Conservation (phyloP, 2,329 filamentous ascomycete species). For the Pseudodiploospora longispora region DNA sequence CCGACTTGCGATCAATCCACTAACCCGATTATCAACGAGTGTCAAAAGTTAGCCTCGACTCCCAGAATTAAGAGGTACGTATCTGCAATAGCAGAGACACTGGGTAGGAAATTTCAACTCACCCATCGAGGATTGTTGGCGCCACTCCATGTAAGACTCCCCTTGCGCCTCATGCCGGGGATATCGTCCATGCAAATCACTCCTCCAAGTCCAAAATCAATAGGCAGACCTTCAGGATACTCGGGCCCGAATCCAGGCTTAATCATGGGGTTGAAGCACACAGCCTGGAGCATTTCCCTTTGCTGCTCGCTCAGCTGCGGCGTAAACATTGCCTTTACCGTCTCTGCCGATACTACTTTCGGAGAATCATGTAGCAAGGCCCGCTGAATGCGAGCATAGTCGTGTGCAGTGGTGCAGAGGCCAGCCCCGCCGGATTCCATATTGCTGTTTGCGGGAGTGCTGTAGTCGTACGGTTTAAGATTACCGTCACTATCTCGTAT, state of each 20-base stretch:
- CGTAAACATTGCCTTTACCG: constrained; percentile 27
- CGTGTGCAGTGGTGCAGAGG: constrained; percentile 31
- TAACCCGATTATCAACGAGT: constrained; percentile 2
- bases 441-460: constrained; percentile 20
- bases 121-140: constrained; percentile 35
- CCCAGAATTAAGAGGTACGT: constrained; percentile 1
- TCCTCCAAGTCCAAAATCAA: constrained; percentile 32
- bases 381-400: constrained; percentile 30
- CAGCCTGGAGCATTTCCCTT: constrained; percentile 10
- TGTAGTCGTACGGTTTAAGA: background rate
- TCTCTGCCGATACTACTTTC: constrained; percentile 21
- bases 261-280: constrained; percentile 11
- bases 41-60: background rate
- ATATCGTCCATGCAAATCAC: constrained; percentile 31
- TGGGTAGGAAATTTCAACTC: constrained; percentile 12
- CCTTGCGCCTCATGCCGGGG: constrained; percentile 30
- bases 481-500: constrained; percentile 13
- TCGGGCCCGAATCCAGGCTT: constrained; percentile 27
- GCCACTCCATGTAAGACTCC: constrained; percentile 37
- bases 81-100: background rate
- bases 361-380: constrained; percentile 21
- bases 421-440: constrained; percentile 37
- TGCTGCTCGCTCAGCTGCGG: constrained; percentile 31
- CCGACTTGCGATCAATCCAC: constrained; percentile 30
- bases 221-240: constrained; percentile 21